These are phyloP conservation scores for Biscogniauxia sp. DNA, from an alignment of 2,329 filamentous ascomycete genomes.

Conservation along the genomic window DNA sequence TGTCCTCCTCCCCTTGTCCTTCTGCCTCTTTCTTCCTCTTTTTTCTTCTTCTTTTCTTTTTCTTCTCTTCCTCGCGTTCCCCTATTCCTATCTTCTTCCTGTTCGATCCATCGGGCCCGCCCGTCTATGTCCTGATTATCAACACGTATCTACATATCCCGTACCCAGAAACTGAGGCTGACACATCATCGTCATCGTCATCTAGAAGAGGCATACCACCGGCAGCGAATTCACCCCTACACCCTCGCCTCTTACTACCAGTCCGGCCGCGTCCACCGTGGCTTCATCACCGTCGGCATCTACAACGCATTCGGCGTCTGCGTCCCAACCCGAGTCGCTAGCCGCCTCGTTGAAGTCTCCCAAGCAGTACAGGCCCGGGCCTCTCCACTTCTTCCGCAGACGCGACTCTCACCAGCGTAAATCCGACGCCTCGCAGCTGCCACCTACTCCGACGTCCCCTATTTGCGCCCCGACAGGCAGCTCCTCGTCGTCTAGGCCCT, in stretches of 20 bases:
- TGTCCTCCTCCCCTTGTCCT: not conserved
- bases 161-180: too few species aligned
- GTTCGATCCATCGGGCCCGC: not conserved
- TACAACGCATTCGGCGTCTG: constrained; percentile 10
- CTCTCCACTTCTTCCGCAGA: constrained; percentile 15
- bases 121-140: not conserved
- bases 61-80: too few species aligned
- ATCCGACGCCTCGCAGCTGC: constrained; percentile 10
- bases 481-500: constrained; percentile 13
- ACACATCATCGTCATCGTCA: too few species aligned
- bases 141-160: too few species aligned
- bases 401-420: constrained; percentile 19
- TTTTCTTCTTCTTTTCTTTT: not conserved
- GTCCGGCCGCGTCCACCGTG: constrained; percentile 11
- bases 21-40: not conserved
- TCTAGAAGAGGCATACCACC: not conserved
- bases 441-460: constrained; percentile 13
- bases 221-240: not conserved
- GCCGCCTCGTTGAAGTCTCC: constrained; percentile 16
- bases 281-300: constrained; percentile 7
- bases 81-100: not conserved
- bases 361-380: constrained; percentile 17
- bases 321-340: constrained; percentile 13
- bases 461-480: constrained; percentile 6
- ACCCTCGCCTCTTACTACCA: not conserved